Evolutionary conservation across 371 early-diverging fungal genomes (phyloP).

Genomic region (Zopfochytrium polystomum): DNA sequence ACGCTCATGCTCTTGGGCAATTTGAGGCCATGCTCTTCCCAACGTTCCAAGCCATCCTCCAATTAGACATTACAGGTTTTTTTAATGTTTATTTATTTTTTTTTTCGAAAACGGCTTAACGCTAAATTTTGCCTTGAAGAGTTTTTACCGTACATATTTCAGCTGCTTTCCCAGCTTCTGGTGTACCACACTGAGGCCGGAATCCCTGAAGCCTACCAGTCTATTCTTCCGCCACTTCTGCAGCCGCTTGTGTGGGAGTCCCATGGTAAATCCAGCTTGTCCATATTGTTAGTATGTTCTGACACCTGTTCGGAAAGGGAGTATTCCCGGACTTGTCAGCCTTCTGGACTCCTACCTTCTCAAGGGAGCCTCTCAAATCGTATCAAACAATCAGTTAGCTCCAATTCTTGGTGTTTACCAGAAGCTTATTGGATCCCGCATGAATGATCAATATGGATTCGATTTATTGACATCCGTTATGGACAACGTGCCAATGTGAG

Average conservation of each 20-base stretch:
- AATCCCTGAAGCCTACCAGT: conserved; percentile 68
- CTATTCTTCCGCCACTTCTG: conserved; percentile 73
- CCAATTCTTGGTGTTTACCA: conserved; percentile 92
- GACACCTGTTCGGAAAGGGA: conserved; percentile 52
- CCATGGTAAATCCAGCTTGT: conserved; percentile 53
- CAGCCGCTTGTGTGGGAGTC: conserved; percentile 86
- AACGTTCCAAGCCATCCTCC: conserved; percentile 58
- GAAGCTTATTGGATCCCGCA: conserved; percentile 79
- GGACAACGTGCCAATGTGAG: conserved; percentile 65
- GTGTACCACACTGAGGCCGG: conserved; percentile 65
- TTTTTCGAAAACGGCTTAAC: no score
- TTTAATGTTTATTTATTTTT: no score
- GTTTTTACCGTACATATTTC: conserved; percentile 95
- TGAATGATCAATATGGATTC: conserved; percentile 84
- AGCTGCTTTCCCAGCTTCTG: conserved; percentile 83
- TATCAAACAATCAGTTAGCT: conserved; percentile 64
- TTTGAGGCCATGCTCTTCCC: conserved; percentile 75
- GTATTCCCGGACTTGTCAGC: conserved; percentile 89
- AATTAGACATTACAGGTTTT: conserved; percentile 56
- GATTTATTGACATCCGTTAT: conserved; percentile 72
- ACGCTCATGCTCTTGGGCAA: conserved; percentile 63
- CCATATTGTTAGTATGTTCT: background rate
- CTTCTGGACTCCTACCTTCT: conserved; percentile 80
- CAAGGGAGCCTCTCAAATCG: conserved; percentile 61
- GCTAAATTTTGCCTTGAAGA: no score